phyloP scores from a whole-genome alignment of 306 rosid genomes.

The Ormosia semicastrata region DNA sequence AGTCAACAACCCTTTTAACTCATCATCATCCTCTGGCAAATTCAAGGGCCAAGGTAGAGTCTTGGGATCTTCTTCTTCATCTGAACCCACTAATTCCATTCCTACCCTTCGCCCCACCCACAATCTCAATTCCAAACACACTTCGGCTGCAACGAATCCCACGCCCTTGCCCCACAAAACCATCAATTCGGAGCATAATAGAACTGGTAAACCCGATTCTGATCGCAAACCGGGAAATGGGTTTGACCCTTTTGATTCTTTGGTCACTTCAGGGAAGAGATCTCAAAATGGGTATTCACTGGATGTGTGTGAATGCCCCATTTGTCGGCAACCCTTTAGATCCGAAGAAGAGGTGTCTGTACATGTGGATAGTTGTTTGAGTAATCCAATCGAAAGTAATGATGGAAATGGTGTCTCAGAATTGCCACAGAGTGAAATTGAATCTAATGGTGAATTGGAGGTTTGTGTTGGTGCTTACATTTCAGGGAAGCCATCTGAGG shows the following conservation, averaged over 20 bases:
- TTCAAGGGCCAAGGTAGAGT: constrained; percentile 97
- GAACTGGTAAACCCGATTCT: constrained; percentile 24
- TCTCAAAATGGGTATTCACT: constrained; percentile 64
- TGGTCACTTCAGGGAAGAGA: constrained; percentile 74
- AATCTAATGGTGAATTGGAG: constrained; percentile 50
- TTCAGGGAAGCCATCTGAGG: constrained; percentile 63
- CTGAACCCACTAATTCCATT: constrained; percentile 44
- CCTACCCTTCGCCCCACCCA: constrained; percentile 29
- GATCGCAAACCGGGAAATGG: constrained; percentile 43
- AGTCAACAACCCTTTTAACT: constrained; percentile 58
- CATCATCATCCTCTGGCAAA: constrained; percentile 66
- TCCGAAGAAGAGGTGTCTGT: constrained; percentile 80
- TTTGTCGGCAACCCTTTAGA: constrained; percentile 61
- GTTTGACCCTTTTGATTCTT: constrained; percentile 84
- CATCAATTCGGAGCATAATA: background rate
- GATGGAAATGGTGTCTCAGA: constrained; percentile 19
- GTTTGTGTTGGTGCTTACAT: constrained; percentile 50
- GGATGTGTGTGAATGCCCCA: constrained; percentile 70
- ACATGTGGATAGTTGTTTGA: constrained; percentile 71
- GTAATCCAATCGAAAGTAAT: constrained; percentile 16
- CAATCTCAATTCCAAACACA: constrained; percentile 41
- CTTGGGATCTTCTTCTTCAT: constrained; percentile 72
- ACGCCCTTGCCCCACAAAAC: constrained; percentile 41
- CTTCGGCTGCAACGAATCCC: constrained; percentile 19
- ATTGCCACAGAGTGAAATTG: constrained; percentile 20